Evolutionary conservation across 2,329 filamentous ascomycete species (phyloP).

Genomic region (Xylaria arbuscula): DNA sequence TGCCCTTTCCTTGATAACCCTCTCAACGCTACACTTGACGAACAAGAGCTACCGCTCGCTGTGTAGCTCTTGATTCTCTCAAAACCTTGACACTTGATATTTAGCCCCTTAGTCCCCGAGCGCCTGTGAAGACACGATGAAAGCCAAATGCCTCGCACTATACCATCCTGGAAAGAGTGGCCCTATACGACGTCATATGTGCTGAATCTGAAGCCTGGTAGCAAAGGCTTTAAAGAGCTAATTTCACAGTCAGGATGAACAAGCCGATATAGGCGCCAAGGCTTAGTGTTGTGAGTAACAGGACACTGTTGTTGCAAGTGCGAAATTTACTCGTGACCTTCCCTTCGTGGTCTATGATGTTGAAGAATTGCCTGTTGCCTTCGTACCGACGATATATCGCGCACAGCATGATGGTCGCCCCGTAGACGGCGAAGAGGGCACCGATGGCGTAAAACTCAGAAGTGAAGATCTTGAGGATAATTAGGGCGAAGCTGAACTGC

Average conservation of each 20-base stretch:
- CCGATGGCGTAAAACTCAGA: conserved; percentile 96
- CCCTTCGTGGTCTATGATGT: conserved; percentile 58
- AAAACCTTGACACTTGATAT: background rate
- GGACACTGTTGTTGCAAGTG: conserved; percentile 72
- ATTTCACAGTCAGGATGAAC: conserved; percentile 65
- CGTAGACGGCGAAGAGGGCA: conserved; percentile 94
- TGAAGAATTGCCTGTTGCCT: conserved; percentile 94
- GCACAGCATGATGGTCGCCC: conserved; percentile 83
- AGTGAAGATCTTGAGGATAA: conserved; percentile 97
- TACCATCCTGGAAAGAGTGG: background rate
- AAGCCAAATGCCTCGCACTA: background rate
- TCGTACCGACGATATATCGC: conserved; percentile 88
- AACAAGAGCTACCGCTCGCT: background rate
- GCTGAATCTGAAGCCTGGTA: background rate
- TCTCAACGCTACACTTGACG: background rate
- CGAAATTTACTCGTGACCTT: conserved; percentile 67
- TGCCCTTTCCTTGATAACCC: background rate
- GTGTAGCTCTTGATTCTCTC: background rate
- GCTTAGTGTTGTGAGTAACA: conserved; percentile 67
- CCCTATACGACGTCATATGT: background rate
- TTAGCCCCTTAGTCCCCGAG: background rate
- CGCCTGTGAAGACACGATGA: background rate
- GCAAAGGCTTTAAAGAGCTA: conserved; percentile 48
- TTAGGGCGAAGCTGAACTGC: conserved; percentile 93
- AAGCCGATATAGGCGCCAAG: conserved; percentile 68